phyloP scores from a whole-genome alignment of 1,139 yeast genomes.

The Oligophagozyma castellii region DNA sequence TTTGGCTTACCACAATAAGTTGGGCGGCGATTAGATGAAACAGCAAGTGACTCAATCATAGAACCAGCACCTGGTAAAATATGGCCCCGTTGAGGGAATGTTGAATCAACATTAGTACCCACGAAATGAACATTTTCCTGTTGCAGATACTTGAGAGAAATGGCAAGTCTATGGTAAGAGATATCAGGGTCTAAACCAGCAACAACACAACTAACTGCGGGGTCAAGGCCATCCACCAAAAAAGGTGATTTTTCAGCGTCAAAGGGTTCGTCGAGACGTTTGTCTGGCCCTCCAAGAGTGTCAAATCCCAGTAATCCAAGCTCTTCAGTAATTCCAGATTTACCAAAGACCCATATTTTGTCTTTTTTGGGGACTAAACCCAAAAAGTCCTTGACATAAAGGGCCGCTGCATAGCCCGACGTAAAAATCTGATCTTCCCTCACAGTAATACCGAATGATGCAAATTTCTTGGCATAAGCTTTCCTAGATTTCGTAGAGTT shows the following conservation, averaged over 20 bases:
- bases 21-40: conserved; percentile 63
- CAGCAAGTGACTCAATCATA: conserved; percentile 65
- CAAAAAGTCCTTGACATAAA: conserved; percentile 66
- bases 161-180: conserved; percentile 70
- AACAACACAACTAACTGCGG: conserved; percentile 71
- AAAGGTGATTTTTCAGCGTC: conserved; percentile 34
- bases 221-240: conserved; percentile 41
- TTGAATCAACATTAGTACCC: conserved; percentile 93
- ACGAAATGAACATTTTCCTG: conserved; percentile 59
- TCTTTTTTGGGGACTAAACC: conserved; percentile 50
- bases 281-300: conserved; percentile 62
- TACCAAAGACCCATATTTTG: conserved; percentile 82
- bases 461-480: conserved; percentile 65
- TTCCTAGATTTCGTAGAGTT: conserved; percentile 82
- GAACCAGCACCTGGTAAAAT: conserved; percentile 94
- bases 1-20: conserved; percentile 87
- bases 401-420: conserved; percentile 82
- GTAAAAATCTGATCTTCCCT: conserved; percentile 72
- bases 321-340: conserved; percentile 67
- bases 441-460: conserved; percentile 55
- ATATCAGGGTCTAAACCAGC: conserved; percentile 71
- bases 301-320: conserved; percentile 51
- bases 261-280: conserved; percentile 28
- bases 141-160: conserved; percentile 68
- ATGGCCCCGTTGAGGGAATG: conserved; percentile 80